A percentile compares a stretch with the other conserved stretches of the same genome.
phyloP scores from a whole-genome alignment of 2,329 filamentous ascomycete species.

The Balansia obtecta region DNA sequence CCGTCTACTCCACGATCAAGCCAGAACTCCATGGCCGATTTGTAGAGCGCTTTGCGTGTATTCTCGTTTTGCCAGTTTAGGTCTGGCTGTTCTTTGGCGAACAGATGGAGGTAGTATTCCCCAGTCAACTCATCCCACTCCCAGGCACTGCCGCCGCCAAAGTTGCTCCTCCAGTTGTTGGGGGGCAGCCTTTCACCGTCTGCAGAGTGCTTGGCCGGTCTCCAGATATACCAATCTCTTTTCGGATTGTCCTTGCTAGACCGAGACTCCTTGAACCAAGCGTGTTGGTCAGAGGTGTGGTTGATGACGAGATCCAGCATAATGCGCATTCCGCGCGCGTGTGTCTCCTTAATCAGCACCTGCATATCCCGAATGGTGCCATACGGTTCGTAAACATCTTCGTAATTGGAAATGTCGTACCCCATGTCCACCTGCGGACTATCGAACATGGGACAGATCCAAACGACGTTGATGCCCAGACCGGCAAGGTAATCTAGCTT shows the following conservation, averaged over 20 bases:
- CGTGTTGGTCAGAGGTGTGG: constrained; percentile 60
- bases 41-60: constrained; percentile 57
- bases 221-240: constrained; percentile 56
- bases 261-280: constrained; percentile 58
- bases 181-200: constrained; percentile 54
- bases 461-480: constrained; percentile 52
- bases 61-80: constrained; percentile 72
- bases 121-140: constrained; percentile 58
- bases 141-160: constrained; percentile 50
- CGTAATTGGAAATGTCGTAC: constrained; percentile 58
- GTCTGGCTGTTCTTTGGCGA: constrained; percentile 65
- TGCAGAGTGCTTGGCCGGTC: constrained; percentile 36
- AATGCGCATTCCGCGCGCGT: constrained; percentile 53
- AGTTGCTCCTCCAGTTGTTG: constrained; percentile 62
- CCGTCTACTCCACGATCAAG: constrained; percentile 59
- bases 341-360: constrained; percentile 43
- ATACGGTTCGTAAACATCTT: constrained; percentile 51
- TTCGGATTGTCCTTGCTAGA: constrained; percentile 49
- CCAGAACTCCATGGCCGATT: constrained; percentile 67
- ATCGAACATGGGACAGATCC: constrained; percentile 55
- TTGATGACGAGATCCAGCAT: constrained; percentile 70
- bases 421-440: constrained; percentile 57
- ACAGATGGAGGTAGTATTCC: constrained; percentile 70
- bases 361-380: constrained; percentile 57
- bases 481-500: constrained; percentile 49